These are phyloP conservation scores for Rutidosis leptorrhynchoides DNA, from an alignment of 129 eudicot genomes.

Conservation along the genomic window DNA sequence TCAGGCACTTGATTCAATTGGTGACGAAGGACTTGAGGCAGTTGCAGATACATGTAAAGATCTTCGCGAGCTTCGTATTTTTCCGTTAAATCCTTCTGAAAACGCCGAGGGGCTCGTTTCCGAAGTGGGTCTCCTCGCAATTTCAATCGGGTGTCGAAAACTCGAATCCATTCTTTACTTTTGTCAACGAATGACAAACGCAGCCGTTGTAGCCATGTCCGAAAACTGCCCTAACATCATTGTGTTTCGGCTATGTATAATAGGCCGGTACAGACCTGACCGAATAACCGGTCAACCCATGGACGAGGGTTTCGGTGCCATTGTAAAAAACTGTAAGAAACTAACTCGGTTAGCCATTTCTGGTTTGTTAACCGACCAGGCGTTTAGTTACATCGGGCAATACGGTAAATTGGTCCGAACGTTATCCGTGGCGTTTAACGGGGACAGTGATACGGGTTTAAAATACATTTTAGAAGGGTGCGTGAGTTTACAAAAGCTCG, in stretches of 20 bases:
- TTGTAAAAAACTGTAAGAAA: constrained; percentile 76
- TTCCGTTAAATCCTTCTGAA: constrained; percentile 53
- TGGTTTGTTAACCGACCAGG: constrained; percentile 63
- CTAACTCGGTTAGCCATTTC: constrained; percentile 75
- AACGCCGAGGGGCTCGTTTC: constrained; percentile 57
- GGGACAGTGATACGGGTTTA: constrained; percentile 57
- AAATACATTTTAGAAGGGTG: constrained; percentile 70
- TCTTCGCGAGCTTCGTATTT: constrained; percentile 78
- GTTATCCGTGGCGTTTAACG: constrained; percentile 65
- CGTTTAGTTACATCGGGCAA: constrained; percentile 63
- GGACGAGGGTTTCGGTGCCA: constrained; percentile 90
- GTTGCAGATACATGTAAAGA: constrained; percentile 74
- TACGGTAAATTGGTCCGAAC: constrained; percentile 74
- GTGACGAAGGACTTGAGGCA: constrained; percentile 78
- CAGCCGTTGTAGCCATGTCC: constrained; percentile 72
- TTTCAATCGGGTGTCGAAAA: constrained; percentile 65
- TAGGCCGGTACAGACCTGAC: constrained; percentile 59
- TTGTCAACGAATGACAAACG: constrained; percentile 79
- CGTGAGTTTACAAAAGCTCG: constrained; percentile 64
- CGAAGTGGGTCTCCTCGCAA: constrained; percentile 71
- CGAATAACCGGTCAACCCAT: constrained; percentile 59
- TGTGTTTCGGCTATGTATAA: constrained; percentile 73
- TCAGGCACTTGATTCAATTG: constrained; percentile 69
- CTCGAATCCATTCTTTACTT: constrained; percentile 62
- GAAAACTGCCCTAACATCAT: constrained; percentile 68